phyloP scores from a whole-genome alignment of 768 basidiomycete genomes.

The Naganishia antarctica region DNA sequence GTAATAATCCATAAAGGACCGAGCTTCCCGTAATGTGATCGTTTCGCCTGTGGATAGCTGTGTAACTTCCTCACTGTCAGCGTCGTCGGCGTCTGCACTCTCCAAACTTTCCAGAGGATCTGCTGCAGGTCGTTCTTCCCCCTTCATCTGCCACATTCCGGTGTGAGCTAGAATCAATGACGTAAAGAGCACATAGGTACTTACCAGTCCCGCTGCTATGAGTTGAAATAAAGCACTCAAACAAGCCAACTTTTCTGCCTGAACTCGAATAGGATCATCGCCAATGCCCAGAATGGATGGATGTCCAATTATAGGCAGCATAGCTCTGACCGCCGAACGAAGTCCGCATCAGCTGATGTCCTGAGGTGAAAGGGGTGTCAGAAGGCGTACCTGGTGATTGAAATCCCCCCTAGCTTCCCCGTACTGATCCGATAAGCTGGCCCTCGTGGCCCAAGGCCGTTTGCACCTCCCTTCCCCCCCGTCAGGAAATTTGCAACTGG shows the following conservation, averaged over 20 bases:
- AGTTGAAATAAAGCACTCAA: slow-evolving; percentile 70
- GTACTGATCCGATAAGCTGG: slow-evolving; percentile 45
- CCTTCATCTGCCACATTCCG: slow-evolving; percentile 30
- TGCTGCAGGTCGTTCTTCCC: slow-evolving; percentile 20
- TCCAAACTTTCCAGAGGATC: slow-evolving; percentile 22
- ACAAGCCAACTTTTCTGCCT: slow-evolving; percentile 70
- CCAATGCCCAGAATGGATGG: slow-evolving; percentile 59
- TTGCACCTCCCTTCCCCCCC: slow-evolving; percentile 31
- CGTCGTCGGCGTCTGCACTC: slow-evolving; percentile 49
- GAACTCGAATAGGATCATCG: slow-evolving; percentile 58
- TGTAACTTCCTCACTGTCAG: slow-evolving; percentile 13
- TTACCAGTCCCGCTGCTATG: slow-evolving; percentile 60
- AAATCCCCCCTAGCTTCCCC: slow-evolving; percentile 44
- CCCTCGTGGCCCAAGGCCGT: slow-evolving; percentile 34
- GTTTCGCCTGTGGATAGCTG: slow-evolving; percentile 57
- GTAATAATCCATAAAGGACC: slow-evolving; percentile 92
- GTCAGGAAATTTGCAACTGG: slow-evolving; percentile 54
- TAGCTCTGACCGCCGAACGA: slow-evolving; percentile 34
- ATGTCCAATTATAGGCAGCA: slow-evolving; percentile 38
- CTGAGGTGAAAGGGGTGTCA: slow-evolving; percentile 27
- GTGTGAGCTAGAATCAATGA: too few relatives aligned
- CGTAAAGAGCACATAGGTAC: too few relatives aligned
- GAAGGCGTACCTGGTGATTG: slow-evolving; percentile 54
- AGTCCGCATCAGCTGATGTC: background rate
- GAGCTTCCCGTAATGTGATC: slow-evolving; percentile 67